phyloP scores from a whole-genome alignment of 202 grass and related monocot genomes.

The Sporobolus alterniflorus region DNA sequence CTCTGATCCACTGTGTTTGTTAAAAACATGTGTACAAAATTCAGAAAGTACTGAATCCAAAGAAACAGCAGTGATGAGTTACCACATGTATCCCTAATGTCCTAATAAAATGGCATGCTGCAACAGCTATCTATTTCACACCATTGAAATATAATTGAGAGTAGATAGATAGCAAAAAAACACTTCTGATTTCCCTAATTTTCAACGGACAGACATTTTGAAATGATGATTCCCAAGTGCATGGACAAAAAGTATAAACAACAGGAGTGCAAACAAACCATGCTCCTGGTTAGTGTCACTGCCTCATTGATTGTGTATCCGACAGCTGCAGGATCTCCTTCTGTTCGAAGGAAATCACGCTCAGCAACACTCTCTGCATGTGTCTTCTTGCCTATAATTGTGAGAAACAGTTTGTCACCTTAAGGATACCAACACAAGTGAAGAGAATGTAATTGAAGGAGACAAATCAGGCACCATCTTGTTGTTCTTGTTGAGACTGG shows the following conservation, averaged over 20 bases:
- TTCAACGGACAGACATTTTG: neutral
- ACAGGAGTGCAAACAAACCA: slow-evolving; percentile 59
- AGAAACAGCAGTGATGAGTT: neutral
- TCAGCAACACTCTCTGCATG: slow-evolving; percentile 65
- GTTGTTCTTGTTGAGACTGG: slow-evolving; percentile 49
- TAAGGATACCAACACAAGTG: slow-evolving; percentile 5
- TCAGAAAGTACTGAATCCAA: neutral
- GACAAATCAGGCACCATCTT: slow-evolving; percentile 58
- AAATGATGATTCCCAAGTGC: neutral
- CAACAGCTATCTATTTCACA: neutral
- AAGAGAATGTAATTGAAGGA: slow-evolving; percentile 25
- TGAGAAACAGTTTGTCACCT: slow-evolving; percentile 21
- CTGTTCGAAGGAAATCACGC: slow-evolving; percentile 89
- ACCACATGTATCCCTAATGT: neutral
- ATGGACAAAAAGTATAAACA: neutral
- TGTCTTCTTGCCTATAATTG: slow-evolving; percentile 55
- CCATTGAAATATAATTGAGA: neutral
- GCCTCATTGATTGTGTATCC: slow-evolving; percentile 96
- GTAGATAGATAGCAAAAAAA: neutral
- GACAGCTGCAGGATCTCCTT: slow-evolving; percentile 88
- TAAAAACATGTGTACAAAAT: neutral
- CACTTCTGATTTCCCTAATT: neutral
- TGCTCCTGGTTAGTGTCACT: slow-evolving; percentile 86
- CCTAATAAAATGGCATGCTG: neutral
- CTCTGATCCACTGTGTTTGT: neutral